Conservation (phyloP, 805 yeast genomes). For the Nakazawaea populi region DNA sequence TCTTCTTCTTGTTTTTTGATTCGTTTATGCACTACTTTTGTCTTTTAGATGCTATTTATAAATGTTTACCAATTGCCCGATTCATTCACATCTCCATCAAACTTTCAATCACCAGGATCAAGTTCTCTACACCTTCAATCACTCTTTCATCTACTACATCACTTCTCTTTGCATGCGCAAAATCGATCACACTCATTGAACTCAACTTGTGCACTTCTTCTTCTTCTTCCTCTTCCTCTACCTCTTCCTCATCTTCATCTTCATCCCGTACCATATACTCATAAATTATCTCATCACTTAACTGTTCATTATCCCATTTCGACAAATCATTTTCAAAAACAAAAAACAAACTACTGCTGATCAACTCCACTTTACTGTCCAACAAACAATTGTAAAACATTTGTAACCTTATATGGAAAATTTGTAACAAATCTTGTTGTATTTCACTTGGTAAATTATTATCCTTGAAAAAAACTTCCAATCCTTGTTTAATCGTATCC, state of each 20-base stretch:
- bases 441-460: slow-evolving; percentile 25
- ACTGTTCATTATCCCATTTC: slow-evolving; percentile 41
- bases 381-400: slow-evolving; percentile 59
- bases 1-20: too few relatives aligned
- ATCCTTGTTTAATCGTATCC: slow-evolving; percentile 36
- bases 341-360: slow-evolving; percentile 69
- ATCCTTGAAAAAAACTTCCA: slow-evolving; percentile 38
- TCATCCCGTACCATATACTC: slow-evolving; percentile 19
- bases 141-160: slow-evolving; percentile 61
- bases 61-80: neutral
- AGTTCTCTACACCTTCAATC: slow-evolving; percentile 61
- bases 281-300: slow-evolving; percentile 31
- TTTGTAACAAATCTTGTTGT: slow-evolving; percentile 32
- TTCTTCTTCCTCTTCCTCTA: slow-evolving; percentile 24
- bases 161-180: slow-evolving; percentile 77
- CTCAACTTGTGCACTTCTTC: slow-evolving; percentile 37
- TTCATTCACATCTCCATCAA: neutral
- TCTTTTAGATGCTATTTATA: neutral
- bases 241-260: slow-evolving; percentile 18
- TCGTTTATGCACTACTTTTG: neutral
- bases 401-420: slow-evolving; percentile 55
- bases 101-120: slow-evolving; percentile 27
- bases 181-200: slow-evolving; percentile 69
- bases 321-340: slow-evolving; percentile 62
- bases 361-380: slow-evolving; percentile 55